phyloP scores from a whole-genome alignment of 345 rosid genomes.

The Cardamine occulta region DNA sequence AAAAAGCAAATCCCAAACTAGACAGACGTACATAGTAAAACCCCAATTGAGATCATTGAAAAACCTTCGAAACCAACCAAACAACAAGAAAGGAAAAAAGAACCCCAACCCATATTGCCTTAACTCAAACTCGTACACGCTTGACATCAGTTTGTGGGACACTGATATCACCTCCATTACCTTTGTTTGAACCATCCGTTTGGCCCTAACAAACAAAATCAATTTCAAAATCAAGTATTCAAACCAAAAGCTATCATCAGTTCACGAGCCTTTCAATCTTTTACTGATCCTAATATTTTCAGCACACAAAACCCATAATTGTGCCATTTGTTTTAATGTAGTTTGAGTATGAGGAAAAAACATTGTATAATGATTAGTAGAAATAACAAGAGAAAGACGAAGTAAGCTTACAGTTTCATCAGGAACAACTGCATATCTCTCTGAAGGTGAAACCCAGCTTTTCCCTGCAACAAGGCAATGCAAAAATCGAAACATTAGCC shows the following conservation, averaged over 20 bases:
- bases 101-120: not conserved
- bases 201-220: slow-evolving; percentile 49
- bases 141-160: slow-evolving; percentile 82
- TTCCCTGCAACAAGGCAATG: slow-evolving; percentile 57
- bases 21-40: slow-evolving; percentile 5
- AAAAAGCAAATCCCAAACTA: slow-evolving; percentile 15
- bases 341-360: not conserved
- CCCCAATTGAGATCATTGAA: slow-evolving; percentile 12
- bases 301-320: not conserved
- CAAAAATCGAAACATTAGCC: not conserved
- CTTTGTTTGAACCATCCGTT: slow-evolving; percentile 44
- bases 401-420: slow-evolving; percentile 68
- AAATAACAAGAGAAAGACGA: not conserved
- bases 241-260: not conserved
- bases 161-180: slow-evolving; percentile 62
- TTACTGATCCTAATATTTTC: not conserved
- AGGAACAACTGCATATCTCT: slow-evolving; percentile 95
- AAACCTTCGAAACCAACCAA: slow-evolving; percentile 5
- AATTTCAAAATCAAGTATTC: not conserved
- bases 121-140: slow-evolving; percentile 54
- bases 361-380: not conserved
- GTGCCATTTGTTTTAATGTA: not conserved
- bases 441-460: slow-evolving; percentile 83
- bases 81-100: not conserved
- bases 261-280: not conserved